A percentile compares a stretch with the other conserved stretches of the same genome.
Evolutionary conservation across 306 rosid genomes (phyloP).

Genomic region (Trifolium subterraneum): DNA sequence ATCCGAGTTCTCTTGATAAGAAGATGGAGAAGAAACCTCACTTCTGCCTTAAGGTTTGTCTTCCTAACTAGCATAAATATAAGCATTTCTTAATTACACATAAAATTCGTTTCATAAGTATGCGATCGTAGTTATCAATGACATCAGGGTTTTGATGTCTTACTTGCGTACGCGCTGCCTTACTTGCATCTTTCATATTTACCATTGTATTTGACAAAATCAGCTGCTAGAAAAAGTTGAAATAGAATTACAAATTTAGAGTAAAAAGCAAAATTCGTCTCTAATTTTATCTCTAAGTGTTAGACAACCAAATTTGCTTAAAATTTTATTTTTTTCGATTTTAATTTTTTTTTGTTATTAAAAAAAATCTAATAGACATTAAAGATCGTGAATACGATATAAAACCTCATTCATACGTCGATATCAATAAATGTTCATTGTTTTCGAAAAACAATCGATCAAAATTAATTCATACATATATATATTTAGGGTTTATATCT

Average conservation of each 20-base stretch:
- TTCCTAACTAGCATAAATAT: background rate
- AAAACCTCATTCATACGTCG: background rate
- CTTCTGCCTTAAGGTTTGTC: conserved; percentile 48
- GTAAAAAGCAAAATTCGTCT: too few species aligned
- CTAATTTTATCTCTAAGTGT: too few species aligned
- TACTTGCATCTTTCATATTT: background rate
- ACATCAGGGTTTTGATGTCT: background rate
- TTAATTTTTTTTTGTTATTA: background rate
- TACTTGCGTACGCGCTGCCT: background rate
- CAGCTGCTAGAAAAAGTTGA: too few species aligned
- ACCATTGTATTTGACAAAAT: too few species aligned
- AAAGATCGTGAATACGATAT: background rate
- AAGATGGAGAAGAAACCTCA: conserved; percentile 41
- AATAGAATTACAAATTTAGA: too few species aligned
- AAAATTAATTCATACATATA: background rate
- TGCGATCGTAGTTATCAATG: background rate
- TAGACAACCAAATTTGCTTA: too few species aligned
- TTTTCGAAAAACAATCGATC: background rate
- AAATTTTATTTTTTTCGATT: background rate
- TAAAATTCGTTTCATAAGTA: background rate
- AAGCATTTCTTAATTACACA: background rate
- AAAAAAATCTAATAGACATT: too few species aligned
- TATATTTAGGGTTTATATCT: background rate
- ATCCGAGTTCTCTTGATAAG: conserved; percentile 30
- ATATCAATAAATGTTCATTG: too few species aligned